Conservation (phyloP, 2,329 filamentous ascomycete genomes). For the Capronia coronata region DNA sequence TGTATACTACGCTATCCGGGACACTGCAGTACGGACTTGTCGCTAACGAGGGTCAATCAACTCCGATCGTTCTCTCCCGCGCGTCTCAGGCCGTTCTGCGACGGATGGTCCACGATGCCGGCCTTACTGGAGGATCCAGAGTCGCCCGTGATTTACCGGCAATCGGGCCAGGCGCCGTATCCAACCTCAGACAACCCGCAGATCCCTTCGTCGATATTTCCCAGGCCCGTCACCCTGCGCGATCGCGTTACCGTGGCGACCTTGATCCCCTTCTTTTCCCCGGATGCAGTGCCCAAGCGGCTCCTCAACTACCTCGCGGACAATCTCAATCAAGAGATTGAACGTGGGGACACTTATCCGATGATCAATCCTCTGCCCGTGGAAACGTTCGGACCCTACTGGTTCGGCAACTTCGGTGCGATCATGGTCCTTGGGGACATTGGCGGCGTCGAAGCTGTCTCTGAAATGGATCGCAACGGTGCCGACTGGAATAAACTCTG, state of each 20-base stretch:
- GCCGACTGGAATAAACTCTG: conserved; percentile 74
- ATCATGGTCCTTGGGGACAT: conserved; percentile 80
- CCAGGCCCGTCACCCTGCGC: conserved; percentile 72
- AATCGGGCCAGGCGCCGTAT: conserved; percentile 60
- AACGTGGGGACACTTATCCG: conserved; percentile 85
- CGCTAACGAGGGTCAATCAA: neutral
- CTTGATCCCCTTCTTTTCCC: conserved; percentile 73
- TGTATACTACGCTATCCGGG: neutral
- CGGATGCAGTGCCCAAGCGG: conserved; percentile 65
- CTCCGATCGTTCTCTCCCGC: neutral
- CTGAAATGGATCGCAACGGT: conserved; percentile 46
- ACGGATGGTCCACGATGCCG: conserved; percentile 50
- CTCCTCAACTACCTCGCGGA: conserved; percentile 72
- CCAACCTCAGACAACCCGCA: conserved; percentile 56
- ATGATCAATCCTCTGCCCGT: conserved; percentile 71
- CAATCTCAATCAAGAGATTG: conserved; percentile 83
- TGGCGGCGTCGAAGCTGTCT: conserved; percentile 52
- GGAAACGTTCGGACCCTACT: conserved; percentile 73
- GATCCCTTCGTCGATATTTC: conserved; percentile 62
- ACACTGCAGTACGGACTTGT: neutral
- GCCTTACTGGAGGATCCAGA: conserved; percentile 72
- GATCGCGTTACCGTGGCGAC: conserved; percentile 80
- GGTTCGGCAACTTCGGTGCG: conserved; percentile 85
- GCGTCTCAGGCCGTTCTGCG: conserved; percentile 3
- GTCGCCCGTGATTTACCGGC: conserved; percentile 62